These are phyloP conservation scores for Hyphopichia khmerensis DNA, from an alignment of 1,139 yeast species.

Conservation along the genomic window DNA sequence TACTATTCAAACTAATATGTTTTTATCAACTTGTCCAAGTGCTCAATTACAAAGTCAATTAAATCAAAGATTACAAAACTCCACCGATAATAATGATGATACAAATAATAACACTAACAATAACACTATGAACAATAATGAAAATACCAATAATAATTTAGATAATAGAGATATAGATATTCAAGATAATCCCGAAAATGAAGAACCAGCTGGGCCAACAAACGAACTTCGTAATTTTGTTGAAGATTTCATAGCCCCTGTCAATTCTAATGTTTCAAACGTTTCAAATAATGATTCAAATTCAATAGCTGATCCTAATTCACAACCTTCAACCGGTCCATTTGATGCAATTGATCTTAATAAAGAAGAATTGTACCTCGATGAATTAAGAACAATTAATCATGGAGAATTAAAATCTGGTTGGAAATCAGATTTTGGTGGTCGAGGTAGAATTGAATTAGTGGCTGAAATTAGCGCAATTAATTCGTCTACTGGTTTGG, in stretches of 20 bases:
- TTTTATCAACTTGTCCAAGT: constrained; percentile 13
- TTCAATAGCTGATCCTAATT: background rate
- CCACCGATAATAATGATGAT: constrained; percentile 8
- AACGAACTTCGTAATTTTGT: constrained; percentile 25
- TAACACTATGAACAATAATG: too few species aligned
- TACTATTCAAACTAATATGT: constrained; percentile 34
- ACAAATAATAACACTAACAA: background rate
- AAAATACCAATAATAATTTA: background rate
- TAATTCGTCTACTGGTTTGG: constrained; percentile 55
- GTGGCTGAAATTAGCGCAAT: constrained; percentile 65
- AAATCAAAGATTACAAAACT: background rate
- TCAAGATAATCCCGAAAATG: constrained; percentile 7
- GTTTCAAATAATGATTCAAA: background rate
- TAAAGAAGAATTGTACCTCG: constrained; percentile 38
- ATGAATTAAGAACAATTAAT: constrained; percentile 70
- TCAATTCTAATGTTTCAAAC: background rate
- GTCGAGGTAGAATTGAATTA: constrained; percentile 72
- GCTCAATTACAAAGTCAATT: constrained; percentile 3
- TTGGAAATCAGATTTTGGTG: constrained; percentile 90
- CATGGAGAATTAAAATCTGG: constrained; percentile 84
- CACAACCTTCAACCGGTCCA: background rate
- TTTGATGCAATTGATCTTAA: background rate
- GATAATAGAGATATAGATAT: constrained; percentile 10
- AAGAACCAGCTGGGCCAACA: constrained; percentile 19
- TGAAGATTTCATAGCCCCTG: constrained; percentile 25